These are phyloP conservation scores for Chlamydomonas eustigma DNA, from an alignment of 139 green algal species.

Conservation along the genomic window DNA sequence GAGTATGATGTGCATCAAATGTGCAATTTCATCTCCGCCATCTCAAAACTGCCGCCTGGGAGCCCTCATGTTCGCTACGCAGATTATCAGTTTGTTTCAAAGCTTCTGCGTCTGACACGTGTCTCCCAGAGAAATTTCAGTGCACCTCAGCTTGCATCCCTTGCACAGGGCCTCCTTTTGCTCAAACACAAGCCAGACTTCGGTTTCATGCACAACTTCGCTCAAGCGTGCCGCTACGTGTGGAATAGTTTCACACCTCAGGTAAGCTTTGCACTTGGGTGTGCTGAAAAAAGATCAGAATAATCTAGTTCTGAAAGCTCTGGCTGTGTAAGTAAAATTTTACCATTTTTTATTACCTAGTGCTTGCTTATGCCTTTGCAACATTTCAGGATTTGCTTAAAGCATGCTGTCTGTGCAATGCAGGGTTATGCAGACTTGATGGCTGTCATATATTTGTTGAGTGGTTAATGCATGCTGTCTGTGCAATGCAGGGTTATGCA, in stretches of 20 bases:
- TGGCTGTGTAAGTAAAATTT: not conserved
- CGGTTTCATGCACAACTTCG: slow-evolving; percentile 2
- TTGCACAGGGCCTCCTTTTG: not conserved
- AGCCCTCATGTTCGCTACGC: not conserved
- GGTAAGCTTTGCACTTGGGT: slow-evolving; percentile 7
- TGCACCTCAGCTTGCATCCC: not conserved
- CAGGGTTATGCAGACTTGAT: slow-evolving; percentile 12
- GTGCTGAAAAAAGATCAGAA: too few species aligned
- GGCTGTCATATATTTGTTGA: not conserved
- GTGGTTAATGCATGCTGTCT: not conserved
- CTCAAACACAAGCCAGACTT: slow-evolving; percentile 11
- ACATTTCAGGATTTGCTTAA: not conserved
- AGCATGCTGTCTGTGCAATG: not conserved
- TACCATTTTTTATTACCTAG: not conserved
- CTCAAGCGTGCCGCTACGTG: not conserved
- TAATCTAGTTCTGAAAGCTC: too few species aligned
- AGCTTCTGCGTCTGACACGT: slow-evolving; percentile 11
- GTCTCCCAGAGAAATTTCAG: not conserved
- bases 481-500: not conserved
- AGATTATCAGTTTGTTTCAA: slow-evolving; percentile 7
- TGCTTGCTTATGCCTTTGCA: not conserved
- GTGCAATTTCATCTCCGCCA: slow-evolving; percentile 20
- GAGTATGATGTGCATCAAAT: slow-evolving; percentile 17
- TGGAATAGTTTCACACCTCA: slow-evolving; percentile 8
- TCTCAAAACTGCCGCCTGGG: slow-evolving; percentile 16